Base-by-base conservation (phyloP, 2,329 filamentous ascomycete species). In the Ambrosiella cleistominuta region DNA sequence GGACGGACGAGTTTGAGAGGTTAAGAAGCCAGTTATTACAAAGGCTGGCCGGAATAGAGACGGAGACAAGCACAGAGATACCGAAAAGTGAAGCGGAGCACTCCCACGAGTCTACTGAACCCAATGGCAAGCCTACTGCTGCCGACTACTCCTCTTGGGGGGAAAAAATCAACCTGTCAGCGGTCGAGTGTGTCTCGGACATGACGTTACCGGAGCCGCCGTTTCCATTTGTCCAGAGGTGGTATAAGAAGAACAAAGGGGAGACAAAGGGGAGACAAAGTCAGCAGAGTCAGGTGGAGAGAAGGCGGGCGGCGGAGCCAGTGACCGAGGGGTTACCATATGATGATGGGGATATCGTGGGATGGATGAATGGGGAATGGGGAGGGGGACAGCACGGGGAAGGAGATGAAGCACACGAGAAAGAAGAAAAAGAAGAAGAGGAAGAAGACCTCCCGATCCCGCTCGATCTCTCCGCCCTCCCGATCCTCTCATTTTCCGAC, bases 211-310 rank as follows among this genome's bases (percentile, higher is more conserved):
- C 79, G 57, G 78, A 86, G 39, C 90, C 91, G 0, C 87, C 90
- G 0, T 96, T 94, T 65, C 90, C 90, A 0, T 96, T 96, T 68
- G 75, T 86, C 13, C 89, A 96, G 68, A 79, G 86, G 52, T 96
- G 90, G 91, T 88, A 95, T 68, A 77, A 38, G 17, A 47, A 15
- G n/a, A 15, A 27, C 27, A 27, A 3, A 27, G 27, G 4, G 2
- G 4, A 27, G 27, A 27, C 3, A 27, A 27, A 27, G 27, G 4
- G 27, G 27, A 27, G 27, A 27, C 27, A 5, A 27, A 27, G 27
- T 27, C 27, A 27, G 27, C 27, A 27, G 27, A 27, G 27, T 27
- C 27, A 27, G 27, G 27, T 5, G 3, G 27, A 27, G 3, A 27
- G 27, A 5, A 27, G 27, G 3, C 2, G 27, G 27, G 27, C 27